Evolutionary conservation across 805 yeast species (phyloP), one percentile per base, ranked within the genome.

Genomic region (Lachancea kluyveri): DNA sequence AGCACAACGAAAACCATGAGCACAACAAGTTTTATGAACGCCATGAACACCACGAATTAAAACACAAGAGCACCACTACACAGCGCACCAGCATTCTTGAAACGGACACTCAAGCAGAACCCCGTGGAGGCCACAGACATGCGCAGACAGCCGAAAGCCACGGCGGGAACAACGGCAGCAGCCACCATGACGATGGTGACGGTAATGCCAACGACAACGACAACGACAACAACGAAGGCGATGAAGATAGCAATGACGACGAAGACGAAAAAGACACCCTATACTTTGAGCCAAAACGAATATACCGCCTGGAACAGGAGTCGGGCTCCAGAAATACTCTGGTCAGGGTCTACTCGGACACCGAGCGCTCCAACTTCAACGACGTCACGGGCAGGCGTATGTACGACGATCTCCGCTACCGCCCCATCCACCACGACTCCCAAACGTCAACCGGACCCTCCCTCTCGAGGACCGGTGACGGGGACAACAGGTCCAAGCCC

Each of bases 301-400:
- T 45, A 12, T 47, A 48, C 17, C 39, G 41, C 10, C 23, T 45
- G 24, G 50, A 43, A 21, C 45, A 48, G 22, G 47, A 39, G 8
- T 28, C 40, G 2, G 32, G 44, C 11, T 41, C 58, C 5, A 43
- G 45, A 12, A 31, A 43, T 3, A 61, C 60, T 33, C 46, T 73
- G 24, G 64, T 71, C 8, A 62, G 80, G 45, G 74, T 77, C 0
- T 77, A 69, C 46, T 79, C 86, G 3, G 87, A 78, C 41, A 70
- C 70, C 14, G 87, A 79, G 45, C 69, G 73, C 24, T 67, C 69
- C 21, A 75, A 76, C 38, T 79, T 76, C 52, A 74, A 74, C 44
- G 60, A 58, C 19, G 54, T 60, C 26, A 71, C 76, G 1, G 81
- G 82, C 5, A 68, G 67, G 30, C 50, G 80, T 26, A 50, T 72